phyloP scores from a whole-genome alignment of 345 rosid genomes.

The Brassica nigra region DNA sequence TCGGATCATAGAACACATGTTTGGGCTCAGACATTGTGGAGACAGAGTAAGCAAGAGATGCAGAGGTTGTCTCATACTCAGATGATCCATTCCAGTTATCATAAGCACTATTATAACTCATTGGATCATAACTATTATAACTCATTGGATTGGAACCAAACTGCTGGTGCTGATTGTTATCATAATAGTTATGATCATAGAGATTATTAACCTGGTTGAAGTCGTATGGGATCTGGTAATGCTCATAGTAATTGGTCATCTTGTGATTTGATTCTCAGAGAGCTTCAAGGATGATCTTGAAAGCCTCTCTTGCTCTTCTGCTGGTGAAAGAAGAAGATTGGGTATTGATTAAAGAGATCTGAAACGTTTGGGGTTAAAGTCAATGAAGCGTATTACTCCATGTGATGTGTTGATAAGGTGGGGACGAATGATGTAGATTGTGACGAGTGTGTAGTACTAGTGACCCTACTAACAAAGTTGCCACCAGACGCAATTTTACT shows the following conservation, averaged over 20 bases:
- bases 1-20: slow-evolving; percentile 37
- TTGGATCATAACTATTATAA: slow-evolving; percentile 18
- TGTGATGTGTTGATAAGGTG: slow-evolving; percentile 39
- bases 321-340: background rate
- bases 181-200: slow-evolving; percentile 26
- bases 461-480: slow-evolving; percentile 27
- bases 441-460: slow-evolving; percentile 29
- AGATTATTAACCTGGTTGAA: slow-evolving; percentile 25
- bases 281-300: slow-evolving; percentile 23
- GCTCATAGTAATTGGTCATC: slow-evolving; percentile 33
- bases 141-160: slow-evolving; percentile 14
- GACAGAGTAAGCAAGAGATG: slow-evolving; percentile 51
- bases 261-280: slow-evolving; percentile 3
- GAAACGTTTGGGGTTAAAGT: slow-evolving; percentile 27
- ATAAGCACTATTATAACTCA: slow-evolving; percentile 11
- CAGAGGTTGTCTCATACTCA: slow-evolving; percentile 29
- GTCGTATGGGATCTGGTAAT: slow-evolving; percentile 32
- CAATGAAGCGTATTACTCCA: slow-evolving; percentile 12
- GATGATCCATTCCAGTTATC: slow-evolving; percentile 38
- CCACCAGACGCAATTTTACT: slow-evolving; percentile 3
- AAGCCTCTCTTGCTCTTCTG: background rate
- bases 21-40: slow-evolving; percentile 46
- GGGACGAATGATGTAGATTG: slow-evolving; percentile 27
- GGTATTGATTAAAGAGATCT: slow-evolving; percentile 11
- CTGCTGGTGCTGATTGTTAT: slow-evolving; percentile 7